Conservation (phyloP, 163 green algal genomes). For the Scenedesmus sp. region DNA sequence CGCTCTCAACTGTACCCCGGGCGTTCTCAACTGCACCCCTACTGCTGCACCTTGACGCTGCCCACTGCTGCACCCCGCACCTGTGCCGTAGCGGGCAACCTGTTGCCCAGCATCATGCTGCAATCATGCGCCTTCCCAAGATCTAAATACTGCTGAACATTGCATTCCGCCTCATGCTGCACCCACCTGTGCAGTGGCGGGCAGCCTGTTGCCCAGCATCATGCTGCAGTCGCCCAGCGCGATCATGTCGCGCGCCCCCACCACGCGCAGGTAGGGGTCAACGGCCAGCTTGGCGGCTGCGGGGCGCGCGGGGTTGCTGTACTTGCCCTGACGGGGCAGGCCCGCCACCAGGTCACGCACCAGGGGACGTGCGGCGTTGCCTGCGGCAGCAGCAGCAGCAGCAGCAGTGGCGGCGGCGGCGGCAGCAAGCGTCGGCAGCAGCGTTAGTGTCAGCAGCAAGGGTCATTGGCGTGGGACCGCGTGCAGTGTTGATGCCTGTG, state of each 20-base stretch:
- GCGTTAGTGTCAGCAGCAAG: not conserved
- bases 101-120: no score
- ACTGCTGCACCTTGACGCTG: no score
- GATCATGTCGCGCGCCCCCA: constrained; percentile 74
- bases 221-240: constrained; percentile 74
- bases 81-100: no score
- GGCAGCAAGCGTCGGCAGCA: not conserved
- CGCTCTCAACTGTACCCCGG: no score
- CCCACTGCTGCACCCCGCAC: no score
- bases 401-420: not conserved
- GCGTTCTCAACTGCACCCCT: no score
- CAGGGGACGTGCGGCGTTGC: constrained; percentile 73
- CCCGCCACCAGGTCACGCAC: constrained; percentile 55
- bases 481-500: not conserved
- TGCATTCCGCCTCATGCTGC: no score
- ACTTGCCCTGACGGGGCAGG: constrained; percentile 56
- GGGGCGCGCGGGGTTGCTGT: constrained; percentile 34
- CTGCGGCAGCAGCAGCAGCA: constrained; percentile 39
- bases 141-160: no score
- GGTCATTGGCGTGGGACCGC: not conserved
- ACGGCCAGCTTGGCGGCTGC: constrained; percentile 71
- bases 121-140: no score
- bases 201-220: constrained; percentile 65
- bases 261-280: constrained; percentile 78
- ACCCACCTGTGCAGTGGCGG: constrained; percentile 71